Conservation (phyloP, 768 basidiomycete genomes). For the Mycena belliarum region DNA sequence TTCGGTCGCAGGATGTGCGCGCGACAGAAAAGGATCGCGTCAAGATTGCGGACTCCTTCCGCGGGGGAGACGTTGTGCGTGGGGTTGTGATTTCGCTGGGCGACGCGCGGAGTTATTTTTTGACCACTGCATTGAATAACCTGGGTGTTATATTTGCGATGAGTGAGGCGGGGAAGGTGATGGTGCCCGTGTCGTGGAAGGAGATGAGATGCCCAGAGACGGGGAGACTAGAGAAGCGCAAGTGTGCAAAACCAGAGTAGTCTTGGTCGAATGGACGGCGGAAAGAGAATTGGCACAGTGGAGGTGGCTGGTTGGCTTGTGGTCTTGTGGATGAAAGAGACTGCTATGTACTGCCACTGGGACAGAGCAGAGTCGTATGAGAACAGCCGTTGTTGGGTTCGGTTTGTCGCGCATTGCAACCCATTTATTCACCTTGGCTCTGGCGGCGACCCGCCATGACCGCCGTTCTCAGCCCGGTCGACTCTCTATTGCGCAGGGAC, state of each 20-base stretch:
- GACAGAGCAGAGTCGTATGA: too few relatives aligned
- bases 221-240: conserved; percentile 76
- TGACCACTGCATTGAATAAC: conserved; percentile 88
- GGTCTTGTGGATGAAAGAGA: too few relatives aligned
- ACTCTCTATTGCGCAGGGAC: conserved; percentile 55
- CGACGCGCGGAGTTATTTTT: conserved; percentile 88
- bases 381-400: too few relatives aligned
- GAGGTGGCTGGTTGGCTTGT: too few relatives aligned
- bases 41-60: conserved; percentile 88
- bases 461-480: conserved; percentile 61
- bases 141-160: conserved; percentile 91
- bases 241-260: conserved; percentile 83
- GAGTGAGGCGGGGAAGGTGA: conserved; percentile 73
- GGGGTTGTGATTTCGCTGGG: conserved; percentile 89
- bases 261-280: too few relatives aligned
- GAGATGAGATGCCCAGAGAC: conserved; percentile 89
- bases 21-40: conserved; percentile 90
- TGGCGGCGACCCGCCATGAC: conserved; percentile 43
- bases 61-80: conserved; percentile 88
- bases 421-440: too few relatives aligned
- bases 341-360: too few relatives aligned
- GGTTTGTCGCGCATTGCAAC: too few relatives aligned
- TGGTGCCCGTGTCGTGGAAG: conserved; percentile 88
- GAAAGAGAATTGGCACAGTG: too few relatives aligned
- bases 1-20: conserved; percentile 85